Conservation (phyloP, 163 green algal species). For the Chlamydomonas reinhardtii region DNA sequence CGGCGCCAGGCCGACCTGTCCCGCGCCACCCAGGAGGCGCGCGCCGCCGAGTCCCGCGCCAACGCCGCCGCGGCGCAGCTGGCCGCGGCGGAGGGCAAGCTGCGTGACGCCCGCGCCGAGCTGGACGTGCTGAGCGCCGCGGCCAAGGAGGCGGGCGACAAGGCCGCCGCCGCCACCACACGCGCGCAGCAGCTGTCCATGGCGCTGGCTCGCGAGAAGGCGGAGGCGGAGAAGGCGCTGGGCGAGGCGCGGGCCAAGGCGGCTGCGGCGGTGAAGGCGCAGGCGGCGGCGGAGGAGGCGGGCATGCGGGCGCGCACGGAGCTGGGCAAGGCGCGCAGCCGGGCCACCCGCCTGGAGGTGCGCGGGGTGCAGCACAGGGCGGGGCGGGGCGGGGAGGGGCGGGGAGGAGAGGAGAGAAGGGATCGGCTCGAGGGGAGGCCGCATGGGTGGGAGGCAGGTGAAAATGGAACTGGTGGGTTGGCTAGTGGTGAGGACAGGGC, state of each 20-base stretch:
- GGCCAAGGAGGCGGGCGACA: background rate
- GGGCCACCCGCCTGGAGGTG: slow-evolving; percentile 31
- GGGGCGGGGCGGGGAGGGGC: no score
- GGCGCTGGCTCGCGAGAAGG: slow-evolving; percentile 38
- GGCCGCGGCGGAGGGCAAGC: slow-evolving; percentile 4
- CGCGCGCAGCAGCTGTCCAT: background rate
- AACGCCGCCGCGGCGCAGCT: background rate
- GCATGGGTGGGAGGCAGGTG: no score
- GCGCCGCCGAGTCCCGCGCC: slow-evolving; percentile 8
- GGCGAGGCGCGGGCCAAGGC: background rate
- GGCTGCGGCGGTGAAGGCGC: background rate
- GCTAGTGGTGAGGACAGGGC: no score
- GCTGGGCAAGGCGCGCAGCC: slow-evolving; percentile 32
- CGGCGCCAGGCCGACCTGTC: slow-evolving; percentile 5
- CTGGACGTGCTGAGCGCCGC: background rate
- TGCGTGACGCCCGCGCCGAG: slow-evolving; percentile 6
- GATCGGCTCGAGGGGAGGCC: no score
- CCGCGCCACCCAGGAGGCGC: background rate
- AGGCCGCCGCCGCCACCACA: background rate
- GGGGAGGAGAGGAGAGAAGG: no score
- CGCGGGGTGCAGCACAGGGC: background rate
- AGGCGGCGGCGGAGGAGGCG: slow-evolving; percentile 24
- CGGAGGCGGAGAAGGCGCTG: slow-evolving; percentile 16
- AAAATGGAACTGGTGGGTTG: no score
- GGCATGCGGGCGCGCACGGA: slow-evolving; percentile 32